phyloP scores from a whole-genome alignment of 371 early-diverging fungal genomes.

The Mucor circinelloides region DNA sequence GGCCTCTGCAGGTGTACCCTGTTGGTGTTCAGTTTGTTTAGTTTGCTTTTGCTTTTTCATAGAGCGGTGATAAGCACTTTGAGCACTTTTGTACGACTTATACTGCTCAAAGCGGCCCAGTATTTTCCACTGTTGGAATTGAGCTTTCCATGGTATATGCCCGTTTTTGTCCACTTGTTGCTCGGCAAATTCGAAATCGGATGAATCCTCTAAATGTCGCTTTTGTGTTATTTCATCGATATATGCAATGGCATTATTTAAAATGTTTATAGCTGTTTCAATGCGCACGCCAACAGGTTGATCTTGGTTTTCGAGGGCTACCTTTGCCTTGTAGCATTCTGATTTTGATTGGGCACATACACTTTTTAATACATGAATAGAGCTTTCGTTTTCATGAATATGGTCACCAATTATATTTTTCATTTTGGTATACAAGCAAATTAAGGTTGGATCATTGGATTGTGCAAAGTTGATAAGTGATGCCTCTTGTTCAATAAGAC shows the following conservation, averaged over 20 bases:
- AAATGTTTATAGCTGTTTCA: slow-evolving; percentile 10
- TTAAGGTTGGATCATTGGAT: slow-evolving; percentile 16
- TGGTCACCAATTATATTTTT: slow-evolving; percentile 13
- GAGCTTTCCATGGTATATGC: slow-evolving; percentile 13
- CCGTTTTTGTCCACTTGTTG: slow-evolving; percentile 5
- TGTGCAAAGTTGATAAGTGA: slow-evolving; percentile 15
- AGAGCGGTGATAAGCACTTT: slow-evolving; percentile 5
- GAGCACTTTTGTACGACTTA: slow-evolving; percentile 9
- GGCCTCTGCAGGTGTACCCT: slow-evolving; percentile 8
- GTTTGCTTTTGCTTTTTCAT: slow-evolving; percentile 11
- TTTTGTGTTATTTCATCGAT: slow-evolving; percentile 7
- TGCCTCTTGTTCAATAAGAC: slow-evolving; percentile 19
- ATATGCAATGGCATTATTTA: slow-evolving; percentile 11
- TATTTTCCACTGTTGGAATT: slow-evolving; percentile 12
- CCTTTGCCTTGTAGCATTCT: slow-evolving; percentile 14
- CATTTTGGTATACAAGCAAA: slow-evolving; percentile 14
- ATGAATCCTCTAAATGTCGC: slow-evolving; percentile 7
- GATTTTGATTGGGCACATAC: slow-evolving; percentile 14
- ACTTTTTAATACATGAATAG: slow-evolving; percentile 11
- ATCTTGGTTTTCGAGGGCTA: slow-evolving; percentile 15
- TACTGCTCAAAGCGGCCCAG: slow-evolving; percentile 13
- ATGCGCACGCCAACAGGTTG: slow-evolving; percentile 13
- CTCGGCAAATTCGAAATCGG: slow-evolving; percentile 6
- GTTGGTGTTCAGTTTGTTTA: slow-evolving; percentile 13
- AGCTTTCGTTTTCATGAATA: slow-evolving; percentile 14